Conservation (phyloP, 2,329 filamentous ascomycete genomes). For the Penicillium sclerotiorum region DNA sequence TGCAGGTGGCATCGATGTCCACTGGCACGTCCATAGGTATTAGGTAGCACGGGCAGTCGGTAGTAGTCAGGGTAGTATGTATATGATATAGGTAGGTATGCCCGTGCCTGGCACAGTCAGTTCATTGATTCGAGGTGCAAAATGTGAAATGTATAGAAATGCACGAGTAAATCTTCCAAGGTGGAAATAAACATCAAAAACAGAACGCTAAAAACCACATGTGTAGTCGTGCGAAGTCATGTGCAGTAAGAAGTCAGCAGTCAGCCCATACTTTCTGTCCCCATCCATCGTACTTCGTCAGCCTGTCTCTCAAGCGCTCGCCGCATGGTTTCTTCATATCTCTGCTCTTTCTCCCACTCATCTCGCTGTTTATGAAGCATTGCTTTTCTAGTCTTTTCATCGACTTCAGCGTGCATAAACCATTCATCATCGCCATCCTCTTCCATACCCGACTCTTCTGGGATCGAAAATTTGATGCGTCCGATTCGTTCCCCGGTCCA, state of each 20-base stretch:
- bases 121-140: too few relatives aligned
- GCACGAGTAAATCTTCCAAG: too few relatives aligned
- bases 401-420: conserved; percentile 32
- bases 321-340: conserved; percentile 74
- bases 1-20: too few relatives aligned
- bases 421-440: conserved; percentile 41
- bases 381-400: conserved; percentile 31
- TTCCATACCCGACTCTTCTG: conserved; percentile 35
- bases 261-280: conserved; percentile 43
- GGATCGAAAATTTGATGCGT: conserved; percentile 64
- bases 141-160: too few relatives aligned
- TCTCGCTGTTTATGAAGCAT: conserved; percentile 35
- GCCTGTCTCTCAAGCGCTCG: conserved; percentile 75
- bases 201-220: background rate
- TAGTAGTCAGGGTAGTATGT: too few relatives aligned
- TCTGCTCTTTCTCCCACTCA: conserved; percentile 40
- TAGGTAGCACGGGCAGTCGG: too few relatives aligned
- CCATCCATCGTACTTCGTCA: conserved; percentile 75
- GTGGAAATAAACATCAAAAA: background rate
- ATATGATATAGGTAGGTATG: too few relatives aligned
- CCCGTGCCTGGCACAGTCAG: too few relatives aligned
- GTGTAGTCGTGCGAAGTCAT: background rate
- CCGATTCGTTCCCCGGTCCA: conserved; percentile 89
- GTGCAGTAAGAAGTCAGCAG: background rate
- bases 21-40: too few relatives aligned